phyloP scores from a whole-genome alignment of 441 rosid genomes.

The Corymbia citriodora region DNA sequence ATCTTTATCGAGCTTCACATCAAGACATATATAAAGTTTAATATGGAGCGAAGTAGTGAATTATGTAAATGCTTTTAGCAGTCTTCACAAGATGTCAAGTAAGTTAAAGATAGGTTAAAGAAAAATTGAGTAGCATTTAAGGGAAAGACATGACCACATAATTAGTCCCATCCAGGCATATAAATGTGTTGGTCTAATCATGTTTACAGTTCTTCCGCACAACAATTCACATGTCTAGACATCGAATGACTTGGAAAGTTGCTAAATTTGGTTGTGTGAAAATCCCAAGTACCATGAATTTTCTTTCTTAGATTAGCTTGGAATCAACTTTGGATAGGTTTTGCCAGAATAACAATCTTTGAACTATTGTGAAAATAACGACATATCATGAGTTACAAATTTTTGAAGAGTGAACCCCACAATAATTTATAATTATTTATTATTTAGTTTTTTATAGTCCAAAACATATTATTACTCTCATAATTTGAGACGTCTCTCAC shows the following conservation, averaged over 20 bases:
- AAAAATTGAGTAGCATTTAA: too few relatives aligned
- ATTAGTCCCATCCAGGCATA: neutral
- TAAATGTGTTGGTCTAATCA: neutral
- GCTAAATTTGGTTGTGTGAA: neutral
- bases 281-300: neutral
- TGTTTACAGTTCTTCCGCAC: neutral
- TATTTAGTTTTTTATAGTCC: too few relatives aligned
- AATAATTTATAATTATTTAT: too few relatives aligned
- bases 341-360: neutral
- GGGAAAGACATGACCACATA: too few relatives aligned
- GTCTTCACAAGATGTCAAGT: neutral
- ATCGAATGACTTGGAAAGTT: neutral
- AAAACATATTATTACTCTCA: too few relatives aligned
- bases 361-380: accelerated
- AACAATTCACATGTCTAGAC: neutral
- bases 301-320: neutral
- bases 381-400: neutral
- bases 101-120: too few relatives aligned
- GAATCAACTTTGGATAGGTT: neutral
- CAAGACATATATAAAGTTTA: neutral
- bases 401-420: too few relatives aligned
- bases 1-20: neutral
- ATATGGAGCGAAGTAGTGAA: neutral
- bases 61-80: neutral
- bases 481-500: neutral